Evolutionary conservation across 805 yeast species (phyloP).

Genomic region (Starmerella apis): DNA sequence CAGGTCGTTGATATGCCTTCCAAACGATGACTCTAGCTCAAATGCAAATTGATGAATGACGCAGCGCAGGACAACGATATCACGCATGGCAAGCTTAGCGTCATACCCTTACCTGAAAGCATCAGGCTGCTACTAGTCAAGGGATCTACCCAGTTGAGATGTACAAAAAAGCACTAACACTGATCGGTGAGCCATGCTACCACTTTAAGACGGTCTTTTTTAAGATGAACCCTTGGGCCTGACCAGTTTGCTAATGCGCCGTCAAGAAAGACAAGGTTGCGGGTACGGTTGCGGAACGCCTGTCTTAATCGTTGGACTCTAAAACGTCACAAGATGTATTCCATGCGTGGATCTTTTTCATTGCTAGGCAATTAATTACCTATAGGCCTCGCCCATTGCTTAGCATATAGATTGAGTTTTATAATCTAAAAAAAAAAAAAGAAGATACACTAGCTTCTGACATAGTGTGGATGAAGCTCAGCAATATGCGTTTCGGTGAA

Average conservation of each 20-base stretch:
- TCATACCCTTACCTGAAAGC: neutral
- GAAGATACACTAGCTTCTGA: too few species aligned
- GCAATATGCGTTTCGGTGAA: too few species aligned
- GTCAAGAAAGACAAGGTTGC: neutral
- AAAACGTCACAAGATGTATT: too few species aligned
- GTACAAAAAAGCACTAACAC: neutral
- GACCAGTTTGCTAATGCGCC: neutral
- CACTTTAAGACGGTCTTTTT: neutral
- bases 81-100: constrained; percentile 8
- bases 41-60: neutral
- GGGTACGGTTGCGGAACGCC: neutral
- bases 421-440: too few species aligned
- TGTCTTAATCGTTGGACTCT: too few species aligned
- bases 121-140: neutral
- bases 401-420: too few species aligned
- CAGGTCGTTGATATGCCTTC: neutral
- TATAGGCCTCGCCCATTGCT: too few species aligned
- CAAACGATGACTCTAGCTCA: neutral
- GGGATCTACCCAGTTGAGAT: neutral
- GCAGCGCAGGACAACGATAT: constrained; percentile 2
- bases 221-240: constrained; percentile 1
- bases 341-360: neutral
- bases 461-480: too few species aligned
- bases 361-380: too few species aligned
- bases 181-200: neutral